phyloP scores from a whole-genome alignment of 192 early-diverging fungal species.

The Geranomyces michiganensis region DNA sequence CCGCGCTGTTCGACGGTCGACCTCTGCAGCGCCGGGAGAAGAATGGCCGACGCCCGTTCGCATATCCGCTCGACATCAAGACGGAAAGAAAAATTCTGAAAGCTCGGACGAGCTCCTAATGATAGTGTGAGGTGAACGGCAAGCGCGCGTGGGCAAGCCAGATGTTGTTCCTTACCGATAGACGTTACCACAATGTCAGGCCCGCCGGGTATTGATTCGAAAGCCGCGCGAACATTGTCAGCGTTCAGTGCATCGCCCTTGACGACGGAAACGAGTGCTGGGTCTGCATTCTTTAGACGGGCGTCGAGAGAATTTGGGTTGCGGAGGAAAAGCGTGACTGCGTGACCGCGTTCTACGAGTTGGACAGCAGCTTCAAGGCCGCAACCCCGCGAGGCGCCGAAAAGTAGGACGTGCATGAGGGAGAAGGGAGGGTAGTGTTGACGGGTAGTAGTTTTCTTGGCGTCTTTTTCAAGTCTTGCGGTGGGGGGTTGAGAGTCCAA shows the following conservation, averaged over 20 bases:
- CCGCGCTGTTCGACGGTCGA: background rate
- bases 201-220: background rate
- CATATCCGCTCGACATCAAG: background rate
- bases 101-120: background rate
- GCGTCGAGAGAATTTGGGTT: background rate
- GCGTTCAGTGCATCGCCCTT: background rate
- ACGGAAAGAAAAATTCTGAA: background rate
- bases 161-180: background rate
- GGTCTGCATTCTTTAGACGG: background rate
- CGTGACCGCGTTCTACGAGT: background rate
- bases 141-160: background rate
- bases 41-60: slow-evolving; percentile 1
- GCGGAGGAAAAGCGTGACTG: background rate
- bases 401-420: background rate
- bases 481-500: too few relatives aligned
- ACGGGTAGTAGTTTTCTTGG: too few relatives aligned
- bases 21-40: background rate
- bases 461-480: too few relatives aligned
- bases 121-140: too few relatives aligned
- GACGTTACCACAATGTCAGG: background rate
- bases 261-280: background rate
- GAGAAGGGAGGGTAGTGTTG: too few relatives aligned
- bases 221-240: slow-evolving; percentile 1
- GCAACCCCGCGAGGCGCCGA: slow-evolving; percentile 9
- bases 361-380: slow-evolving; percentile 5